Conservation (phyloP, 176 grass and related monocot species). For the Ensete ventricosum region DNA sequence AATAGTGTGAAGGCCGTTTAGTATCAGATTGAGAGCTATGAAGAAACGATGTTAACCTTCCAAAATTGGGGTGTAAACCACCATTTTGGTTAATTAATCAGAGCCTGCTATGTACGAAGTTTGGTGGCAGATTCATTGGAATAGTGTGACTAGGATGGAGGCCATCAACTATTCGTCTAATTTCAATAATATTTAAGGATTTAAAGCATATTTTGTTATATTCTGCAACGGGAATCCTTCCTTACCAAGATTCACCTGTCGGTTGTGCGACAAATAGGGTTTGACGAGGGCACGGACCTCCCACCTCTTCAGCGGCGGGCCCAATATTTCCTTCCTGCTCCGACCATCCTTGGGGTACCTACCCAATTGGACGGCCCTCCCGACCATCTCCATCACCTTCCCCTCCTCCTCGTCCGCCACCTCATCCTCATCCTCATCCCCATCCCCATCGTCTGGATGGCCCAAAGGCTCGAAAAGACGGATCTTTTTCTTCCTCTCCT, state of each 20-base stretch:
- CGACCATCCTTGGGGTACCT: slow-evolving; percentile 44
- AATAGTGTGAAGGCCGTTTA: neutral
- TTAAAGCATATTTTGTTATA: too few species aligned
- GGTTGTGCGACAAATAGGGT: slow-evolving; percentile 61
- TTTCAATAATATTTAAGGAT: too few species aligned
- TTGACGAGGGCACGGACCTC: slow-evolving; percentile 67
- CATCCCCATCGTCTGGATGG: slow-evolving; percentile 19
- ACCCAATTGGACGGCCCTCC: slow-evolving; percentile 46
- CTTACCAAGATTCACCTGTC: slow-evolving; percentile 88
- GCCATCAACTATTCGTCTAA: too few species aligned
- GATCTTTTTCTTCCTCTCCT: slow-evolving; percentile 59
- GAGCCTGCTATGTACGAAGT: too few species aligned
- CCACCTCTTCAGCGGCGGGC: slow-evolving; percentile 44
- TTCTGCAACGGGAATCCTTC: neutral
- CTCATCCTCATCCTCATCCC: slow-evolving; percentile 7
- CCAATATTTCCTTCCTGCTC: slow-evolving; percentile 71
- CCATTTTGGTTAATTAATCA: neutral
- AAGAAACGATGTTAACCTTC: neutral
- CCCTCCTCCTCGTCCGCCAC: slow-evolving; percentile 15
- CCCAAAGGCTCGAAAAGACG: slow-evolving; percentile 71
- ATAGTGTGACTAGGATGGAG: too few species aligned
- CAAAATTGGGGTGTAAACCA: neutral
- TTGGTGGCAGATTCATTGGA: too few species aligned
- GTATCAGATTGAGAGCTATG: neutral
- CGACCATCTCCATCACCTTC: slow-evolving; percentile 57